phyloP scores from a whole-genome alignment of 495 filamentous ascomycete species.

The Neurospora tetraspora region DNA sequence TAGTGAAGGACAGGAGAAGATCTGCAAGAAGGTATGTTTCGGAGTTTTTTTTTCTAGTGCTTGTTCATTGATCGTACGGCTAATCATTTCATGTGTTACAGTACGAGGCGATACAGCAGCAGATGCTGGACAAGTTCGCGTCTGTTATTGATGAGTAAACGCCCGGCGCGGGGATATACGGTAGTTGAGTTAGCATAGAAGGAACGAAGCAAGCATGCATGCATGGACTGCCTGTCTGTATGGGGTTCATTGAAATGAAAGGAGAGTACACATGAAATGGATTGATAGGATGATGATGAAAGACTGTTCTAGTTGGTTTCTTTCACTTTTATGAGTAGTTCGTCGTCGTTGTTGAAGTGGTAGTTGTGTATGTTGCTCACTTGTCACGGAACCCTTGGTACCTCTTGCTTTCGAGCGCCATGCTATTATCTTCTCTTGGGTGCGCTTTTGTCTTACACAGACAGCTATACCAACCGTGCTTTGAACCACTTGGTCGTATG shows the following conservation, averaged over 20 bases:
- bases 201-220: background rate
- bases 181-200: background rate
- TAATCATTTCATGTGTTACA: constrained; percentile 18
- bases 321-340: background rate
- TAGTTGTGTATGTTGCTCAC: background rate
- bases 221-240: background rate
- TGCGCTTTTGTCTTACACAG: background rate
- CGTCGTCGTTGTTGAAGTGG: background rate
- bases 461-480: background rate
- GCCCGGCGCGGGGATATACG: background rate
- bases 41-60: background rate
- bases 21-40: constrained; percentile 62
- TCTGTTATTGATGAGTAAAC: constrained; percentile 82
- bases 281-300: background rate
- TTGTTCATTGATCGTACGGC: constrained; percentile 6
- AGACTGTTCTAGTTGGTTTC: background rate
- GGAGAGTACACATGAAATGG: background rate
- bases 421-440: background rate
- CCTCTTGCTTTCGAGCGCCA: background rate
- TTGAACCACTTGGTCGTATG: background rate
- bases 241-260: background rate
- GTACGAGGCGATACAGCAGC: constrained; percentile 86
- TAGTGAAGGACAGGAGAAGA: constrained; percentile 59
- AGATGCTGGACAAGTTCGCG: constrained; percentile 93
- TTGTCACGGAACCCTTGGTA: background rate